A percentile compares a stretch with the other conserved stretches of the same genome.
These are phyloP conservation scores for Teratosphaeria gauchensis DNA, from an alignment of 2,329 filamentous ascomycete species.

Conservation along the genomic window DNA sequence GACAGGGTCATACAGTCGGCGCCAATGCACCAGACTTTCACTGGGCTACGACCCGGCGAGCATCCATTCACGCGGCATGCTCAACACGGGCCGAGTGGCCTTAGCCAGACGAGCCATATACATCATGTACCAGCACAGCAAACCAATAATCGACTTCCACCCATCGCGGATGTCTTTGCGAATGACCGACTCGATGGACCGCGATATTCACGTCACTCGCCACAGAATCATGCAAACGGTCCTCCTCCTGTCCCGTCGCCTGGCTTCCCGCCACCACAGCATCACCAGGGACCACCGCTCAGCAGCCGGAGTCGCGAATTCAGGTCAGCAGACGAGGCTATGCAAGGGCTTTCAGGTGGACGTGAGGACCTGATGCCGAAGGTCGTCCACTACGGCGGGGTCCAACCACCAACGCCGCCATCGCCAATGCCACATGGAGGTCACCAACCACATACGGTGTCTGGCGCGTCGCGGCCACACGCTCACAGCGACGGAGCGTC, in stretches of 20 bases:
- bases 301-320: constrained; percentile 66
- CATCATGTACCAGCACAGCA: constrained; percentile 82
- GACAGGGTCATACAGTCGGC: constrained; percentile 96
- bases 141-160: constrained; percentile 83
- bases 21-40: constrained; percentile 89
- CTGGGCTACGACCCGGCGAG: constrained; percentile 66
- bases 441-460: constrained; percentile 10
- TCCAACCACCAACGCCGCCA: constrained; percentile 85
- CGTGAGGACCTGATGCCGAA: constrained; percentile 85
- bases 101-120: constrained; percentile 79
- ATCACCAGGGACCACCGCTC: constrained; percentile 39
- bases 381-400: constrained; percentile 88
- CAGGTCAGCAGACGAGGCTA: constrained; percentile 89
- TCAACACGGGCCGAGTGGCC: constrained; percentile 71
- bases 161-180: constrained; percentile 89
- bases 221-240: constrained; percentile 46
- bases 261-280: constrained; percentile 52
- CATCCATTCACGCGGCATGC: constrained; percentile 27
- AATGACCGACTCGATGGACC: constrained; percentile 53
- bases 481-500: constrained; percentile 11
- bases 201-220: constrained; percentile 42
- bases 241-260: constrained; percentile 68
- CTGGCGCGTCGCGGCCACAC: constrained; percentile 14
- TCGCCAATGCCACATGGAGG: constrained; percentile 53
- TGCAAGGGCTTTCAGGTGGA: constrained; percentile 82